Evolutionary conservation across 2,329 filamentous ascomycete genomes (phyloP).

Genomic region (Arthrobotrys musiformis): DNA sequence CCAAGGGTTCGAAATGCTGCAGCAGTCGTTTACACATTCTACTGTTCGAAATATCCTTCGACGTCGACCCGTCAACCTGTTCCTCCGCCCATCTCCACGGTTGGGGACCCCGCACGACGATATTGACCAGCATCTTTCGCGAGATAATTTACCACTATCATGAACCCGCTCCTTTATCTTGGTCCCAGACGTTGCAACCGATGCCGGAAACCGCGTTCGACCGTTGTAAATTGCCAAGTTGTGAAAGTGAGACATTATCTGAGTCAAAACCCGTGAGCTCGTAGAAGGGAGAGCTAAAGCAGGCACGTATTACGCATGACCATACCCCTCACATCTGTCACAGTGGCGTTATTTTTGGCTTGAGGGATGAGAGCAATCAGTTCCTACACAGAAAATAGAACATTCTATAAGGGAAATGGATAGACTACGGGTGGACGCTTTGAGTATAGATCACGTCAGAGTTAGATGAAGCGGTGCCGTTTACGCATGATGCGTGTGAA

Average conservation of each 20-base stretch:
- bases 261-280: constrained; percentile 42
- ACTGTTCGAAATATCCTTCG: background rate
- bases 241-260: constrained; percentile 54
- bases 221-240: constrained; percentile 37
- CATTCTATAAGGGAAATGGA: constrained; percentile 5
- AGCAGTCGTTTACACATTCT: background rate
- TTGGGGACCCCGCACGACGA: background rate
- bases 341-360: constrained; percentile 45
- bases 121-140: background rate
- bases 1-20: background rate
- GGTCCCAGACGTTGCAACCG: constrained; percentile 5
- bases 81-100: background rate
- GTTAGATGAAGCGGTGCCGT: constrained; percentile 44
- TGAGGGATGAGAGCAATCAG: constrained; percentile 5
- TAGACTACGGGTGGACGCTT: constrained; percentile 18
- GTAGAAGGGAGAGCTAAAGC: constrained; percentile 20
- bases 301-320: constrained; percentile 27
- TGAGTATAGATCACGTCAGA: constrained; percentile 38
- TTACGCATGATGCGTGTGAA: constrained; percentile 13
- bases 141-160: constrained; percentile 20
- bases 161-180: background rate
- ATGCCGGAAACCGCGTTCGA: constrained; percentile 9
- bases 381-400: constrained; percentile 19
- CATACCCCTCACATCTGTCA: constrained; percentile 51
- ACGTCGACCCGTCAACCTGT: background rate